Base-by-base conservation (phyloP, 2,329 filamentous ascomycete genomes). In the Hyphodiscus sp. region DNA sequence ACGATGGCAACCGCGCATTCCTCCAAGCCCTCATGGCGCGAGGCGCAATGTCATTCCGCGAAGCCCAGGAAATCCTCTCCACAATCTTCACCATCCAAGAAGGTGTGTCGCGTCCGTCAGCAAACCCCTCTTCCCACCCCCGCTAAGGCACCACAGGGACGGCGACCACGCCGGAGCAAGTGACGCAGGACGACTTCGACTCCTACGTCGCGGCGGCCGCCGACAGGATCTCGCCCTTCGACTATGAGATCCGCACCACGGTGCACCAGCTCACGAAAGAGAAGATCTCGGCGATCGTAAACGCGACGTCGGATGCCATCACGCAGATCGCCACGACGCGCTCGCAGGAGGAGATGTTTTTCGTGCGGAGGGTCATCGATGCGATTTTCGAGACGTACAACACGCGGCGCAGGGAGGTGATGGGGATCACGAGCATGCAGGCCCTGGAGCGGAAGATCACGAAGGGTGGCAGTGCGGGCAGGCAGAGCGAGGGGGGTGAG, bases 311-410 rank as follows among this genome's bases (percentile, higher is more conserved):
- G 57, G 94, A 99, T 69, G 76, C 86, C 0, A 75, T 92, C 55
- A 95, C 90, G 0, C 92, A 96, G 65, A 78, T 96, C 41, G 90
- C 91, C 1, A 97, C 94, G 0, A 83, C 81, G 0, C 88, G 87
- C 67, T 80, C 78, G 8, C 74, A 89, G 0, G 91, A 96, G 61
- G 91, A 97, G 73, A 88, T 97, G 30, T 83, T 87, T 0, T 99
- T 90, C 68, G 81, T 97, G 51, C 94, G 95, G 71, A 79, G 94
- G 9, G 69, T 96, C 2, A 79, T 99, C 0, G 91, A 96, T 68
- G 83, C 81, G 62, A 95, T 99, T 81, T 99, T 97, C 67, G 89
- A 95, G 59, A 86, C 82, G 19, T 84, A 90, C 73, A 97, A 97
- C 67, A 89, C 85, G 0, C 78, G 76, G 9, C 77, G 82, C n/a